Evolutionary conservation across 176 grass and related monocot species (phyloP), one percentile per base, ranked within the genome.

Genomic region (Hordeum marinum): DNA sequence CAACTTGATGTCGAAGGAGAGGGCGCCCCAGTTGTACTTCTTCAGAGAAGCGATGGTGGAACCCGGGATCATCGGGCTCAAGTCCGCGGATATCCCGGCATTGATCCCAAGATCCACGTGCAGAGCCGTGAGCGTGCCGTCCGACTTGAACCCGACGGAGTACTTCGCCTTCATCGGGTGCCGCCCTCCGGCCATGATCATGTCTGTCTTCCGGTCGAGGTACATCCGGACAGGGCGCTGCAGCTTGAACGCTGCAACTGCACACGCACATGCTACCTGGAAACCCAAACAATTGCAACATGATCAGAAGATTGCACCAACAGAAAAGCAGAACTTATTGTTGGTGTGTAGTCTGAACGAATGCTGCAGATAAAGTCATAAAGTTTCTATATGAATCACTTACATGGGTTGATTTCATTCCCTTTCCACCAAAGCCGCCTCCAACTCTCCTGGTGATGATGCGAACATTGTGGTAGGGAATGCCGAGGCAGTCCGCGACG

Each of bases 351-450:
- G 41, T 43, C 41, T 43, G 41, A 43, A 43, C 13, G 42, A 45
- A 45, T 43, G 41, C 41, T 43, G 10, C 41, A 43, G 11, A 10
- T 43, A 10, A 43, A 29, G 29, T 68, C 32, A 37, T 35, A 6
- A 11, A 57, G 3, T 3, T 21, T 14, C 31, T 2, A 0, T 11
- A 0, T 73, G 2, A 45, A 72, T 17, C 52, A 25, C 74, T 89
- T 69, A 89, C 84, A 85, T 68, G 83, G 2, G 68, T 9, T 83
- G 24, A 25, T 89, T 86, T 92, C 54, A 92, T 65, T 50, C 63
- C 92, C 90, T 97, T 97, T 23, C 91, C 92, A 63, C 94, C 92
- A 43, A 97, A 94, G 70, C 88, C 90, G 62, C 94, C 94, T 43
- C 94, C 94, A 31, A 81, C 86, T 88, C 94, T 94, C 86, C 92